Conservation (phyloP, 768 basidiomycete species). For the Pisolithus marmoratus region DNA sequence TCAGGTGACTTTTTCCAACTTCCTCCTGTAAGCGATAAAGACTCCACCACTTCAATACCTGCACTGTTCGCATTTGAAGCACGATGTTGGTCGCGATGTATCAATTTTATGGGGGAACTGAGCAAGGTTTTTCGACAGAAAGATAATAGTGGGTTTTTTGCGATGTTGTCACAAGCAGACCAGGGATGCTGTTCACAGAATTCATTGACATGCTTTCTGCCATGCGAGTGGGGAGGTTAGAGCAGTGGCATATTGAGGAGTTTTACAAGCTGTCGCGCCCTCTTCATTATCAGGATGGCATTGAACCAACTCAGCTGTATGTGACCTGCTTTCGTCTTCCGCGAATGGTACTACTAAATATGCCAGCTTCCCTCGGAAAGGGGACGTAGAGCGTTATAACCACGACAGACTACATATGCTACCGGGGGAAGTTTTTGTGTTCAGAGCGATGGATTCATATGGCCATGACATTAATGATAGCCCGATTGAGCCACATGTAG, state of each 20-base stretch:
- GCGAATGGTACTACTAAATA: not conserved
- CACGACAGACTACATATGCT: constrained; percentile 14
- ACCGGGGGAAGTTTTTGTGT: constrained; percentile 28
- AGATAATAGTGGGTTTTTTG: constrained; percentile 38
- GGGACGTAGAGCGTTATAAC: constrained; percentile 21
- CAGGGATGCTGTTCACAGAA: constrained; percentile 35
- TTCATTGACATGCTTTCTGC: constrained; percentile 97
- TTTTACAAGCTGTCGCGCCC: constrained; percentile 63
- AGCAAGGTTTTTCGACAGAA: constrained; percentile 71
- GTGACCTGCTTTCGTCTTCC: constrained; percentile 15
- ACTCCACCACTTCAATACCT: constrained; percentile 45
- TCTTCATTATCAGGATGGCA: constrained; percentile 71
- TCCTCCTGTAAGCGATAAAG: constrained; percentile 56
- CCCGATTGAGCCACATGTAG: constrained; percentile 26
- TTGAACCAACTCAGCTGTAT: constrained; percentile 87
- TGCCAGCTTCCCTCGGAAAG: constrained; percentile 23
- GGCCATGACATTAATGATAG: constrained; percentile 35
- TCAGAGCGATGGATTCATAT: constrained; percentile 38
- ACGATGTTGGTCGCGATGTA: constrained; percentile 49
- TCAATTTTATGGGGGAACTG: constrained; percentile 40
- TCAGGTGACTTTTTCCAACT: constrained; percentile 82
- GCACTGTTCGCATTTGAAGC: constrained; percentile 66
- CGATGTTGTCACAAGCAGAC: not conserved
- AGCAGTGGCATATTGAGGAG: constrained; percentile 52
- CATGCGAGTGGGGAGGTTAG: constrained; percentile 87